Conservation (phyloP, 306 rosid genomes). For the Glycyrrhiza uralensis region DNA sequence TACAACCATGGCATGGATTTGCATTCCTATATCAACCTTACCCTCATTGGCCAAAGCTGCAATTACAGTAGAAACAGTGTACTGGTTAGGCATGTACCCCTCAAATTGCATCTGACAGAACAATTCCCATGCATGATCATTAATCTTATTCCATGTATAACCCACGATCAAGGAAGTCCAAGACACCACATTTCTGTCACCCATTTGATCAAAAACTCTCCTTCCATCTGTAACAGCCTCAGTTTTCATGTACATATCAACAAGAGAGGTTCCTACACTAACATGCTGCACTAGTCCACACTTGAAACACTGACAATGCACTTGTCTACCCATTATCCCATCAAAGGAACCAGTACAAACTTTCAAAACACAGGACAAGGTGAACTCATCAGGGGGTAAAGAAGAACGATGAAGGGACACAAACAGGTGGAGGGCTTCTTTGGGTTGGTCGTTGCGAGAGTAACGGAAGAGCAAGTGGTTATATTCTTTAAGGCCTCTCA, state of each 20-base stretch:
- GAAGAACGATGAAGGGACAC: constrained; percentile 36
- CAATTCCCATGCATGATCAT: constrained; percentile 35
- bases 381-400: constrained; percentile 39
- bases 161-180: constrained; percentile 82
- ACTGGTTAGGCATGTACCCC: constrained; percentile 56
- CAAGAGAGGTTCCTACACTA: constrained; percentile 72
- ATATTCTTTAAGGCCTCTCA: constrained; percentile 25
- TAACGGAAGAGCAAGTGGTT: constrained; percentile 50
- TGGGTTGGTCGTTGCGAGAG: constrained; percentile 41
- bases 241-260: constrained; percentile 87
- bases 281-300: constrained; percentile 54
- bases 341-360: constrained; percentile 52
- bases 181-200: constrained; percentile 60
- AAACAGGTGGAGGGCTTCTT: constrained; percentile 49
- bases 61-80: constrained; percentile 51
- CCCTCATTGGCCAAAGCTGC: constrained; percentile 57
- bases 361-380: constrained; percentile 57
- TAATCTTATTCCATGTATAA: constrained; percentile 49
- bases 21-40: constrained; percentile 51
- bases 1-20: constrained; percentile 57
- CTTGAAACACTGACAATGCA: constrained; percentile 68
- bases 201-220: constrained; percentile 75
- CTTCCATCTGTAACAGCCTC: constrained; percentile 52
- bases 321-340: constrained; percentile 52
- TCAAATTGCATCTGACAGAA: constrained; percentile 53